Evolutionary conservation across 495 filamentous ascomycete genomes (phyloP), one percentile per base, ranked within the genome.

Genomic region (Hypoxylon lenormandii): DNA sequence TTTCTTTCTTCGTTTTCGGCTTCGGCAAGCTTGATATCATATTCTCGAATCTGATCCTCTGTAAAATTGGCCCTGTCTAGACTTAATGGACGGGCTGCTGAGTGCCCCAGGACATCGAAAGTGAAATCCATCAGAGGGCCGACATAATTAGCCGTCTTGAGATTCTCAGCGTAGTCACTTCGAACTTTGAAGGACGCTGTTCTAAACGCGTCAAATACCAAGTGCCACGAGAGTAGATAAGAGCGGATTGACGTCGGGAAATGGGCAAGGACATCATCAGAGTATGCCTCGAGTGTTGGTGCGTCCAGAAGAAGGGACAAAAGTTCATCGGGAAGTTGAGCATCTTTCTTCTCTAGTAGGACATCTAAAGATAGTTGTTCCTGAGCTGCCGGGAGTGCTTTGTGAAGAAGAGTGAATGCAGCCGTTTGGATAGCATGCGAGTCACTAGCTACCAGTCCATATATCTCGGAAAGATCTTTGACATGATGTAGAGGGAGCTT

Each of bases 141-240:
- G 2, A 94, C 74, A 50, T 89, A 90, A 15, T 88, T 82, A 13
- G 89, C 90, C 26, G 91, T 86, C 75, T 92, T 93, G 57, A 97
- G 84, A 30, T 87, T 85, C 3, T 89, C 82, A 0, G 86, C 83
- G 73, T 98, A 99, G 70, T 93, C 88, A 47, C 84, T 85, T 70
- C 90, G 89, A 8, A 97, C 88, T 72, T 91, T 89, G 74, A 89
- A 88, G 4, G 93, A 93, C 5, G 93, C 87, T 43, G 89, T 88
- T 49, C 84, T 80, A 74, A 95, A 95, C 61, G 93, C 90, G 70
- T 95, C 93, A 73, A 96, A 97, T 2, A 97, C 86, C 12, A 98
- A 80, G 59, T 92, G 86, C 95, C 95, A 98, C 40, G 93, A 91
- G 23, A 97, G 80, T n/a, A 98, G 83, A 74, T 97, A 99, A 4